A percentile compares a stretch with the other conserved stretches of the same genome.
Conservation (phyloP, 305 asterid genomes). For the Plantago coronopus region DNA sequence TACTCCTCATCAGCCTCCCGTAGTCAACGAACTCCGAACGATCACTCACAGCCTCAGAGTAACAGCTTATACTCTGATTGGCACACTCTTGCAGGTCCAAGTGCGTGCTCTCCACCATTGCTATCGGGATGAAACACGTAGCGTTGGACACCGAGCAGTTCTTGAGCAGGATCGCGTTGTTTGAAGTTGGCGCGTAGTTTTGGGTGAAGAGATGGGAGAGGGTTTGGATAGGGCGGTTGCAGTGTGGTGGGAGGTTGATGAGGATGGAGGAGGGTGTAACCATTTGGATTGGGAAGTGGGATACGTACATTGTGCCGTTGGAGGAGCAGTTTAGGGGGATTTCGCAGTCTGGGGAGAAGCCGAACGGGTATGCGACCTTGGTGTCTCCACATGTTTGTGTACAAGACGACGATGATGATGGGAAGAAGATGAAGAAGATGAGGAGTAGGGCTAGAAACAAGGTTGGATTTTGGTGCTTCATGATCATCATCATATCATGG, state of each 20-base stretch:
- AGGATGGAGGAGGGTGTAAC: constrained; percentile 33
- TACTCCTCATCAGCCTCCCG: constrained; percentile 22
- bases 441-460: constrained; percentile 8
- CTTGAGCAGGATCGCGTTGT: constrained; percentile 57
- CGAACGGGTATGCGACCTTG: constrained; percentile 54
- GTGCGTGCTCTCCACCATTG: constrained; percentile 50
- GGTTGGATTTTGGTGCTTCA: background rate
- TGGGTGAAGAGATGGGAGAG: constrained; percentile 41
- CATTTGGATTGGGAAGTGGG: constrained; percentile 41
- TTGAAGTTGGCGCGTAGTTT: constrained; percentile 65
- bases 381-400: constrained; percentile 43
- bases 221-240: constrained; percentile 49
- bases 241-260: constrained; percentile 46
- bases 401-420: constrained; percentile 35
- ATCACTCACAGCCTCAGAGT: constrained; percentile 37
- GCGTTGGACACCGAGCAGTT: constrained; percentile 36
- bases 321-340: constrained; percentile 45
- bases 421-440: constrained; percentile 3
- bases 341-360: constrained; percentile 63
- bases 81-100: constrained; percentile 58
- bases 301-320: constrained; percentile 35
- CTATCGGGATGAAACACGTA: constrained; percentile 52
- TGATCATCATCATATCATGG: constrained; percentile 17
- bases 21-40: constrained; percentile 43
- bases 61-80: constrained; percentile 52